Evolutionary conservation across 257 asterid species (phyloP), one percentile per base, ranked within the genome.

Genomic region (Solanum phureja): DNA sequence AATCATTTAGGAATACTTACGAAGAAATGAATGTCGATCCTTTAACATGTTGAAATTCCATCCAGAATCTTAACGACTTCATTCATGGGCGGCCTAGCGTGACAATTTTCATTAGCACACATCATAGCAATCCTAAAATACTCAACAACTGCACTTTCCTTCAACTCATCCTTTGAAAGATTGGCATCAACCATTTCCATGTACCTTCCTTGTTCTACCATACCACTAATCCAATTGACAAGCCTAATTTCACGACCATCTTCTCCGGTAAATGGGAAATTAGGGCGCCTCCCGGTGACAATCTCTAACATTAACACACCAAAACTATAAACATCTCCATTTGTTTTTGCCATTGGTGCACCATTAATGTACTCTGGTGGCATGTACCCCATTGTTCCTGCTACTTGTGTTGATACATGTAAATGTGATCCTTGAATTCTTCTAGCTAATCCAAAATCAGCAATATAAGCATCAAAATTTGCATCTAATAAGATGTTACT

Each of bases 321-420:
- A 60, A 95, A 96, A 84, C 99, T 96, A 62, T 95, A 96, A 33
- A 96, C 96, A 34, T 95, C 99, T 0, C 98, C 99, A 82, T 37
- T 44, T 79, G 91, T 85, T 0, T 93, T 93, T 3, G 98, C 99
- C 90, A 34, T 89, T 5, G 94, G 87, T 58, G 97, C 93, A 2
- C 98, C 98, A 7, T 90, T 42, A 0, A 96, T 82, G 62, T 96
- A 95, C 88, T 96, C 99, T 9, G 99, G 98, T 2, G 99, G 99
- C 95, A 96, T 94, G 90, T 96, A 96, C 44, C 99, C 98, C 98
- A 96, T 93, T 6, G 99, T 96, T 27, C 99, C 99, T 0, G 98
- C 98, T 83, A 94, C 94, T 88, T 94, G 98, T 5, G 99, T 96
- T 2, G 98, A 96, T 21, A 96, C 98, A 83, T 96, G 98, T 6